Conservation (phyloP, 2,329 filamentous ascomycete species). For the Shiraia bambusicola region DNA sequence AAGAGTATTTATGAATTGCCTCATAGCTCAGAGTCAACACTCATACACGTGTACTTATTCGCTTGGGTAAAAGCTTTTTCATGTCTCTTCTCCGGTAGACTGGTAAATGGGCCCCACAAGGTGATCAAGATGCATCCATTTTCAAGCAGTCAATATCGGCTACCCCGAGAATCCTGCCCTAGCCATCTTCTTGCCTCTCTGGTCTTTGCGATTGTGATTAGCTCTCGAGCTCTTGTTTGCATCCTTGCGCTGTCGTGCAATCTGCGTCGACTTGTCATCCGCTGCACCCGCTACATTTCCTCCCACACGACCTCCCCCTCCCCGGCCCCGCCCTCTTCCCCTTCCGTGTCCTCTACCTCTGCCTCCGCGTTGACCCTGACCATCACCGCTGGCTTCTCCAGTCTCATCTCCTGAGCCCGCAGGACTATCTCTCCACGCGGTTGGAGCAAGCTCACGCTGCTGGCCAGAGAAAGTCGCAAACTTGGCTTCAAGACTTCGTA, state of each 20-base stretch:
- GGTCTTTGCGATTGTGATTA: conserved; percentile 83
- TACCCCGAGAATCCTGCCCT: conserved; percentile 55
- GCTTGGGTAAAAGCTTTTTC: no score
- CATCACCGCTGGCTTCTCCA: conserved; percentile 43
- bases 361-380: conserved; percentile 49
- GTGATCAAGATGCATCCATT: background rate
- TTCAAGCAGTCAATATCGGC: background rate
- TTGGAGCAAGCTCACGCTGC: conserved; percentile 66
- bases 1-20: no score
- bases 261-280: conserved; percentile 70
- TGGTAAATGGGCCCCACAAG: no score
- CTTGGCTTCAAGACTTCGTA: conserved; percentile 69
- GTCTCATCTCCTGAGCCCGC: conserved; percentile 58
- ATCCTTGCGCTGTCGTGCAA: conserved; percentile 74
- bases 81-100: no score
- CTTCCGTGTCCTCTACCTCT: background rate
- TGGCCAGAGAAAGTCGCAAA: conserved; percentile 66
- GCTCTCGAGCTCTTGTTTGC: conserved; percentile 77
- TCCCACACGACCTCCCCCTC: conserved; percentile 41
- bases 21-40: no score
- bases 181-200: conserved; percentile 63
- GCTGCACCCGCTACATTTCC: conserved; percentile 64
- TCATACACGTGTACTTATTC: no score
- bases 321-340: conserved; percentile 31
- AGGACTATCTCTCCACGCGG: conserved; percentile 59